Percentiles rank a stretch among this genome's conserved stretches.
phyloP scores from a whole-genome alignment of 2,329 filamentous ascomycete genomes.

The Colletotrichum tofieldiae region DNA sequence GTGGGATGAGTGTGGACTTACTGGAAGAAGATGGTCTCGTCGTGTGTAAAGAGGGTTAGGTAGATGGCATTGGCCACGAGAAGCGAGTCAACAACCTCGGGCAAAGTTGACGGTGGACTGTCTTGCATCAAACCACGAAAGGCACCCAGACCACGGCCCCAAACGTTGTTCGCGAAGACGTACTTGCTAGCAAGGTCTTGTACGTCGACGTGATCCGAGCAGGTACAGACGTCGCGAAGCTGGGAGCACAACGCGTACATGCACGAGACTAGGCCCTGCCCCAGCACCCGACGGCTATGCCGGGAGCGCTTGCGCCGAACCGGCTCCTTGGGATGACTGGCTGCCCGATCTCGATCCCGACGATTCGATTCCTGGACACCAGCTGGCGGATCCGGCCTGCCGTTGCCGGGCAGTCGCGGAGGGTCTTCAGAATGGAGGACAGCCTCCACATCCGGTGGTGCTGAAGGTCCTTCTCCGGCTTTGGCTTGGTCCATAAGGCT shows the following conservation, averaged over 20 bases:
- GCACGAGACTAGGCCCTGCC: slow-evolving; percentile 31
- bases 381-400: not conserved
- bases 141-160: slow-evolving; percentile 38
- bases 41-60: slow-evolving; percentile 24
- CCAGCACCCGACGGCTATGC: slow-evolving; percentile 30
- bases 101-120: slow-evolving; percentile 35
- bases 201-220: slow-evolving; percentile 2
- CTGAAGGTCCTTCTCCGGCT: too few species aligned
- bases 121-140: slow-evolving; percentile 43
- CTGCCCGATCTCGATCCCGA: not conserved
- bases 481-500: slow-evolving; percentile 6
- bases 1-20: slow-evolving; percentile 16
- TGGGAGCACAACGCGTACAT: slow-evolving; percentile 35
- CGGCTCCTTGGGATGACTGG: not conserved
- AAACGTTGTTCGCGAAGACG: slow-evolving; percentile 22
- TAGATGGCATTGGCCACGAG: slow-evolving; percentile 41
- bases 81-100: slow-evolving; percentile 41
- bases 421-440: accelerated
- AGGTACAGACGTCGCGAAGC: slow-evolving; percentile 26
- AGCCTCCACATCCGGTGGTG: not conserved
- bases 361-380: not conserved
- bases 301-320: slow-evolving; percentile 22
- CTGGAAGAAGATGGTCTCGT: slow-evolving; percentile 34
- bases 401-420: not conserved
- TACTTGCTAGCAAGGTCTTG: slow-evolving; percentile 12